These are phyloP conservation scores for Penicillium janthinellum DNA, from an alignment of 2,329 filamentous ascomycete genomes.

Conservation along the genomic window DNA sequence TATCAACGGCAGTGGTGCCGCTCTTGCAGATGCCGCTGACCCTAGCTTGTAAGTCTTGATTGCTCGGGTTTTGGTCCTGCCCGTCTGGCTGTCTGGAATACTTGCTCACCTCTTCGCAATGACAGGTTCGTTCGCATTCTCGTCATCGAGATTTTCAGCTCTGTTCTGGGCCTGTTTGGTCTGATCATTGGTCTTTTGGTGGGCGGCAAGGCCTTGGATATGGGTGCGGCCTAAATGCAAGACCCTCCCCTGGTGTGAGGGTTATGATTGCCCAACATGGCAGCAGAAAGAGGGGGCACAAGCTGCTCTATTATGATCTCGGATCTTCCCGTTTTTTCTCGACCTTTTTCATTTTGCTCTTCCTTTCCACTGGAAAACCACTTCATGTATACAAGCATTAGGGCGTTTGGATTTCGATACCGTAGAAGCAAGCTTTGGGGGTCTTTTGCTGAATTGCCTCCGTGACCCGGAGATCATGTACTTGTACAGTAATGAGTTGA, in stretches of 20 bases:
- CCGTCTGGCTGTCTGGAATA: neutral
- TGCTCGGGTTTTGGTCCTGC: neutral
- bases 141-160: constrained; percentile 99
- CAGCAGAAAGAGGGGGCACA: constrained; percentile 12
- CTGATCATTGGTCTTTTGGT: constrained; percentile 92
- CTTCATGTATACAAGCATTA: constrained; percentile 41
- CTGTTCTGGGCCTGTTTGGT: constrained; percentile 92
- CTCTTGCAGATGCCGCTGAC: constrained; percentile 92
- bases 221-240: constrained; percentile 45
- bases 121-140: constrained; percentile 95
- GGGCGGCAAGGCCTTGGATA: constrained; percentile 78
- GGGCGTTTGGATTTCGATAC: constrained; percentile 41
- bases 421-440: constrained; percentile 29
- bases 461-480: constrained; percentile 28
- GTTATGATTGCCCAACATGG: constrained; percentile 20
- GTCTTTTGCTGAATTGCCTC: constrained; percentile 30
- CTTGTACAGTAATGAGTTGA: constrained; percentile 28
- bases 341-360: constrained; percentile 19
- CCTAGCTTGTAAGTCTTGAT: constrained; percentile 70
- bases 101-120: constrained; percentile 13
- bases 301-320: constrained; percentile 21
- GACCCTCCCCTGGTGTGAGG: constrained; percentile 11
- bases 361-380: constrained; percentile 6
- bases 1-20: constrained; percentile 96
- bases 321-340: constrained; percentile 25